Evolutionary conservation across 768 basidiomycete species (phyloP).

Genomic region (Tricholoma sp.): DNA sequence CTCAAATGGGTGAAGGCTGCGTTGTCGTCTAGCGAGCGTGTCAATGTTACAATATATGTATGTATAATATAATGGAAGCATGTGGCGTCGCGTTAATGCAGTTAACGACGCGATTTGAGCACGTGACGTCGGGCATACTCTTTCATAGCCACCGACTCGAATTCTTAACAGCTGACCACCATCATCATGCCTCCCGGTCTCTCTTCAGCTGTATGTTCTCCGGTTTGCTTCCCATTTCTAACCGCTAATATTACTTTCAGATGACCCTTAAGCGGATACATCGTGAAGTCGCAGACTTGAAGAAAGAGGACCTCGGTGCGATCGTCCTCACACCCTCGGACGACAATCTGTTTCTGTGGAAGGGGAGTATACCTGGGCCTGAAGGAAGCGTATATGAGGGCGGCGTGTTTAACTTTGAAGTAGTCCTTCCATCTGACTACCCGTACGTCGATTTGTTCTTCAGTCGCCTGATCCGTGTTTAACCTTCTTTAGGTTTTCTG

Average conservation of each 20-base stretch:
- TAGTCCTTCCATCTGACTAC: conserved; percentile 67
- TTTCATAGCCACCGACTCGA: neutral
- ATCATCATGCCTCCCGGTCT: conserved; percentile 23
- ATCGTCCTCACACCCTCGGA: conserved; percentile 65
- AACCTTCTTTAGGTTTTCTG: conserved; percentile 54
- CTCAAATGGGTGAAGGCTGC: conserved; percentile 1
- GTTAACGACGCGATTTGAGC: neutral
- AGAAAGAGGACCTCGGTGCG: conserved; percentile 76
- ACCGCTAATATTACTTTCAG: conserved; percentile 15
- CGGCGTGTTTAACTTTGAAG: conserved; percentile 65
- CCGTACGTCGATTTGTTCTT: conserved; percentile 48
- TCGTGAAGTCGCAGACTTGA: conserved; percentile 72
- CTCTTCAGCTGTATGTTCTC: conserved; percentile 19
- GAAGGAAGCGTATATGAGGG: conserved; percentile 81
- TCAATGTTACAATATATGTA: neutral
- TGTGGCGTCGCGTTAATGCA: neutral
- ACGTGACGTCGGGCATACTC: neutral
- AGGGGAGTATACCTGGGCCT: conserved; percentile 74
- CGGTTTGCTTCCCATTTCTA: neutral
- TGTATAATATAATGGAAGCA: neutral
- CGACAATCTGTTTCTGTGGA: conserved; percentile 68
- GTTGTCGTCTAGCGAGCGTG: neutral
- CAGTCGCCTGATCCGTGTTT: conserved; percentile 2
- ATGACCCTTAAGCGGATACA: conserved; percentile 78
- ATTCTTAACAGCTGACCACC: conserved; percentile 2